Evolutionary conservation across 1,284 basidiomycete species (phyloP).

Genomic region (Pseudozyma hubeiensis): DNA sequence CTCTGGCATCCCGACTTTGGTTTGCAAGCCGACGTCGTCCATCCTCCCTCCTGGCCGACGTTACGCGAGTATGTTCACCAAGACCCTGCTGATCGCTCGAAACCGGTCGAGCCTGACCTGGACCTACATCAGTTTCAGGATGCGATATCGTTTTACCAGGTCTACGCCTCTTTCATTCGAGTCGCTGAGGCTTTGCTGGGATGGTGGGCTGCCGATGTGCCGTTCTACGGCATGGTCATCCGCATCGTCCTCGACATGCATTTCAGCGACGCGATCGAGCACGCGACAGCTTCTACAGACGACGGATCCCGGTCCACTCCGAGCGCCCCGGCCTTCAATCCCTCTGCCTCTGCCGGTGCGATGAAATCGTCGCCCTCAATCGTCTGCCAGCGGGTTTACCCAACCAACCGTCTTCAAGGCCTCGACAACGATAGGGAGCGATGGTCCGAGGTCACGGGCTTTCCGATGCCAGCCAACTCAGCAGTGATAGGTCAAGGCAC

Average conservation of each 20-base stretch:
- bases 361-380: slow-evolving; percentile 25
- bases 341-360: neutral
- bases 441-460: slow-evolving; percentile 37
- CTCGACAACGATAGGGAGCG: slow-evolving; percentile 39
- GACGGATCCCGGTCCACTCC: neutral
- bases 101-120: neutral
- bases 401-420: slow-evolving; percentile 45
- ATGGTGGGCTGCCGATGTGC: slow-evolving; percentile 51
- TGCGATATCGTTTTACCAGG: slow-evolving; percentile 35
- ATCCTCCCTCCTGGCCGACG: slow-evolving; percentile 35
- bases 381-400: slow-evolving; percentile 42
- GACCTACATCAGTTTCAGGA: slow-evolving; percentile 16
- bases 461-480: slow-evolving; percentile 42
- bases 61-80: slow-evolving; percentile 10
- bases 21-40: slow-evolving; percentile 24
- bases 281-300: neutral
- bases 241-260: slow-evolving; percentile 38
- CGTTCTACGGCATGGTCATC: slow-evolving; percentile 45
- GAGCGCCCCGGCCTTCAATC: neutral
- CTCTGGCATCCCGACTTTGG: slow-evolving; percentile 47
- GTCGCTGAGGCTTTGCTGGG: slow-evolving; percentile 34
- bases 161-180: slow-evolving; percentile 36
- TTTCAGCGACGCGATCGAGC: slow-evolving; percentile 12
- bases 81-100: neutral
- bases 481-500: slow-evolving; percentile 41